These are phyloP conservation scores for Schwanniomyces polymorphus DNA, from an alignment of 805 yeast species.

Conservation along the genomic window DNA sequence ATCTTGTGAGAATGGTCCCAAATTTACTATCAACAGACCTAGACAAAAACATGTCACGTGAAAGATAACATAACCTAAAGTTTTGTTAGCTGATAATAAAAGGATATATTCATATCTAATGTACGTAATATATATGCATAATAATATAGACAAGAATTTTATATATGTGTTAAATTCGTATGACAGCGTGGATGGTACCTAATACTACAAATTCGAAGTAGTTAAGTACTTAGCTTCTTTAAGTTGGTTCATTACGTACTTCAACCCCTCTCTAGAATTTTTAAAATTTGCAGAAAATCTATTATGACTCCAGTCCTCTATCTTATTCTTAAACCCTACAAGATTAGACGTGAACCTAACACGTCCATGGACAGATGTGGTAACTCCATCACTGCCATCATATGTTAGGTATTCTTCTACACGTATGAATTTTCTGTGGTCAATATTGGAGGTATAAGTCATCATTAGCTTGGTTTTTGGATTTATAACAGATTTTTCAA, in stretches of 20 bases:
- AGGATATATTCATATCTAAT: neutral
- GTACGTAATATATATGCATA: neutral
- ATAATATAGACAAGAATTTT: neutral
- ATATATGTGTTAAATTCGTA: neutral
- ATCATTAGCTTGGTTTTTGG: constrained; percentile 53
- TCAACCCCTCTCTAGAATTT: constrained; percentile 70
- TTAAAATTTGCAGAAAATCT: constrained; percentile 67
- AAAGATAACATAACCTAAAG: neutral
- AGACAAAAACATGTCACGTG: neutral
- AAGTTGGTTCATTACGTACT: constrained; percentile 70
- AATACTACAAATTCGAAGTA: neutral
- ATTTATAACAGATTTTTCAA: constrained; percentile 76
- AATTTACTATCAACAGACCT: neutral
- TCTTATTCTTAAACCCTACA: constrained; percentile 63
- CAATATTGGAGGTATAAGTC: constrained; percentile 79
- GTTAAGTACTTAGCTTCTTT: constrained; percentile 21
- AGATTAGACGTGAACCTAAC: constrained; percentile 77
- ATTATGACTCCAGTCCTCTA: constrained; percentile 79
- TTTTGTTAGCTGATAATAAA: neutral
- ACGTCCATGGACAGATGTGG: constrained; percentile 52
- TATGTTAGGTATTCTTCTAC: constrained; percentile 78
- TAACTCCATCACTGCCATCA: constrained; percentile 17
- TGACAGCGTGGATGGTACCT: neutral
- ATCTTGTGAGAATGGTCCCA: constrained; percentile 1
- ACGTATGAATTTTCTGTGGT: constrained; percentile 73